These are phyloP conservation scores for Rhynchospora breviuscula DNA, from an alignment of 176 grass and related monocot genomes.

Conservation along the genomic window DNA sequence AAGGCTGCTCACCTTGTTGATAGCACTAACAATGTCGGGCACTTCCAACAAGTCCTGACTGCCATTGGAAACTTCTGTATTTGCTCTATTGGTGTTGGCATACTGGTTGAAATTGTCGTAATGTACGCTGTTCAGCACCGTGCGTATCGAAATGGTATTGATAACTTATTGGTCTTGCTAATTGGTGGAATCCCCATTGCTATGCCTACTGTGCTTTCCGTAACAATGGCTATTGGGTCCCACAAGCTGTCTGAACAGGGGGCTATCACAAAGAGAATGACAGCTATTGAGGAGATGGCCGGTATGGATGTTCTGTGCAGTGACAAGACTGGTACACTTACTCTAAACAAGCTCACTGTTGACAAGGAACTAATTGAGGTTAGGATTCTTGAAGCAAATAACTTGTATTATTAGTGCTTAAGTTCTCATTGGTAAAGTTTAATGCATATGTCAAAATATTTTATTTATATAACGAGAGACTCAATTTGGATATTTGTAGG, in stretches of 20 bases:
- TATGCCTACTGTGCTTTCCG: slow-evolving; percentile 93
- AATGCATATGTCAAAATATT: background rate
- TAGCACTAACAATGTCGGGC: slow-evolving; percentile 93
- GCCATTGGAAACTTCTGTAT: slow-evolving; percentile 99
- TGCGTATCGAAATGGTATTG: slow-evolving; percentile 68
- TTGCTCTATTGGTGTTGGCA: slow-evolving; percentile 73
- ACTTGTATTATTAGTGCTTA: background rate
- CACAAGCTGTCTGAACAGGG: slow-evolving; percentile 84
- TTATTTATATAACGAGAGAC: background rate
- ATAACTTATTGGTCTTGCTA: slow-evolving; percentile 92
- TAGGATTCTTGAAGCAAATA: background rate
- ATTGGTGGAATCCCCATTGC: slow-evolving; percentile 95
- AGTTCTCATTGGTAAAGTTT: background rate
- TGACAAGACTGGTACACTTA: slow-evolving; percentile 95
- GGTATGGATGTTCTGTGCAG: slow-evolving; percentile 98
- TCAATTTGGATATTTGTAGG: background rate
- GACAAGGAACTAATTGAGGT: slow-evolving; percentile 81
- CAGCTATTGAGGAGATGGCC: slow-evolving; percentile 97
- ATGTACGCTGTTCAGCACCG: slow-evolving; percentile 90
- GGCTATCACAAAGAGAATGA: slow-evolving; percentile 98
- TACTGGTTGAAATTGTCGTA: slow-evolving; percentile 67
- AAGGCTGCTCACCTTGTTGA: slow-evolving; percentile 96
- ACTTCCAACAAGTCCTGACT: slow-evolving; percentile 89
- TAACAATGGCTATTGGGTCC: slow-evolving; percentile 98
- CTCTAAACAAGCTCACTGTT: slow-evolving; percentile 93